Percentiles rank a stretch among this genome's conserved stretches.
Evolutionary conservation across 2,329 filamentous ascomycete species (phyloP).

Genomic region (Zymoseptoria pseudotritici): DNA sequence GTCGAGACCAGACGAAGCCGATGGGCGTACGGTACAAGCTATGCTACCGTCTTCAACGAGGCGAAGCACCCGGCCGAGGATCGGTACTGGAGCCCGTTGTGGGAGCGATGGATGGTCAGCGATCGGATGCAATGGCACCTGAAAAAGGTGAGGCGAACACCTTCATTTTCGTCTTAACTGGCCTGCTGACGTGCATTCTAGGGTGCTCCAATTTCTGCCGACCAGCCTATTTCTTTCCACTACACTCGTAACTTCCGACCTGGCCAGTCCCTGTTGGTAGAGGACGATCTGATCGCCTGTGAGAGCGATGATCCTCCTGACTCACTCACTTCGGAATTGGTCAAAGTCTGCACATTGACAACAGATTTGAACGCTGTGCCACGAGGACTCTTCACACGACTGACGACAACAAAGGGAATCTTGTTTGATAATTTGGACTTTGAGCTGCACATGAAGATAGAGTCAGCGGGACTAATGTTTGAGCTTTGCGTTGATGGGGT

Average conservation of each 20-base stretch:
- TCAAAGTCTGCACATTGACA: conserved; percentile 69
- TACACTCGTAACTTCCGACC: conserved; percentile 80
- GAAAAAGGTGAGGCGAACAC: conserved; percentile 51
- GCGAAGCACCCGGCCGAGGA: conserved; percentile 65
- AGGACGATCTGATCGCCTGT: conserved; percentile 72
- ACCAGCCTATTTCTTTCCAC: conserved; percentile 69
- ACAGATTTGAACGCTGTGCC: conserved; percentile 72
- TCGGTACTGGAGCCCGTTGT: conserved; percentile 70
- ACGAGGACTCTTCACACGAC: conserved; percentile 61
- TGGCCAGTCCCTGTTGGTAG: conserved; percentile 67
- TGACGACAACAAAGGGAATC: conserved; percentile 71
- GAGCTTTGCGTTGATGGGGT: conserved; percentile 73
- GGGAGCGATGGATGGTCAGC: conserved; percentile 77
- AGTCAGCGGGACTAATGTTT: conserved; percentile 68
- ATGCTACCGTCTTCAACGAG: conserved; percentile 69
- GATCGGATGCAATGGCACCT: conserved; percentile 85
- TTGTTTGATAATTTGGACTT: conserved; percentile 80
- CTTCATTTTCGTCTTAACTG: not conserved
- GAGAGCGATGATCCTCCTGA: conserved; percentile 60
- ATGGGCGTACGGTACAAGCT: conserved; percentile 73
- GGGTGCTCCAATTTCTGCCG: conserved; percentile 69
- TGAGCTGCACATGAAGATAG: conserved; percentile 74
- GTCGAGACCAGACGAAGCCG: conserved; percentile 66
- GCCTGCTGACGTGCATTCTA: conserved; percentile 9
- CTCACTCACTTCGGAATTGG: conserved; percentile 43